Base-by-base conservation (phyloP, 805 yeast species). In the Candida dajiaensis region DNA sequence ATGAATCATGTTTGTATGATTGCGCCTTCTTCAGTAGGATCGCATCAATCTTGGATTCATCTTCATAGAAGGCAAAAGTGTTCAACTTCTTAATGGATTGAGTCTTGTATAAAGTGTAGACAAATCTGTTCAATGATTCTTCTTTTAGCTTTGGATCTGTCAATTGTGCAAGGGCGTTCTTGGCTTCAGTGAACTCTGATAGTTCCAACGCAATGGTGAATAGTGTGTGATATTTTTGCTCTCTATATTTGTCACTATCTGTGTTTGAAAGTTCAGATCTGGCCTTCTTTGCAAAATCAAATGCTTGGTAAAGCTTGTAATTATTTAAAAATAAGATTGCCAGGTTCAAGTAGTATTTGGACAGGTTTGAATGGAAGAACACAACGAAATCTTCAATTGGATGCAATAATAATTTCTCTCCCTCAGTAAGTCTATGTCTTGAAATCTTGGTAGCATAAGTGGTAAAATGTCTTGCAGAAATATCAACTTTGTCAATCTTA, bases 31-130 rank as follows among this genome's bases (percentile, higher is more conserved):
- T 41, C 28, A 56, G 65, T 37, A 80, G 59, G 38, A 76, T 53
- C 2, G 63, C 62, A 51, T 76, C 77, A 28, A 80, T 73, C 7
- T 53, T 46, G 13, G 67, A 65, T 4, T 68, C 65, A 45, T 77
- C 70, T 20, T 70, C 75, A 8, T 66, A 54, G 46, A 77, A 74
- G 38, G 75, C 72, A 47, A 68, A 72, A 18, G 67, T 63, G 18
- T 70, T 59, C 33, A 81, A 56, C 40, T 57, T 59, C 31, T 66
- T 59, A 7, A 74, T 67, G 11, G 68, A 64, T 42, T 74, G 72
- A 10, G 57, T 56, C 18, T 68, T 68, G 50, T 71, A 68, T 38
- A 76, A 52, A 39, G 63, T 63, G 42, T 63, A 59, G 13, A 76
- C 59, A 46, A 76, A 67, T 44, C 60, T 62, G 33, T 59, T 59